Conservation (phyloP, 163 green algal species). For the Chlamydomonas reinhardtii region DNA sequence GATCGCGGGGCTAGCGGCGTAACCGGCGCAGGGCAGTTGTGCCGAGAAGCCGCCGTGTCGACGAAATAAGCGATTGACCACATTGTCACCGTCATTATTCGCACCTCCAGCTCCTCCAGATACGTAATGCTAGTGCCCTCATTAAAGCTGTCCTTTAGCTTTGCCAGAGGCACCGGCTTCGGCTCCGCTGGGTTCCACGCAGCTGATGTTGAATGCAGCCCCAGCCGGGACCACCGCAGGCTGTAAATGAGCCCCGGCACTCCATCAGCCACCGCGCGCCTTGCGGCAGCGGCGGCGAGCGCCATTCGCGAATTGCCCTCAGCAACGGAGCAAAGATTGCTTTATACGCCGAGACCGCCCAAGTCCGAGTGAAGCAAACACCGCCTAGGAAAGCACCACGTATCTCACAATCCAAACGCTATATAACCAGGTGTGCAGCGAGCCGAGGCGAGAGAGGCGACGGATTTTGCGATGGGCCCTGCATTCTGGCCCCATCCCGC, state of each 20-base stretch:
- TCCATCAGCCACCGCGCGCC: constrained; percentile 39
- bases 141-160: constrained; percentile 97
- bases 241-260: not conserved
- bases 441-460: not conserved
- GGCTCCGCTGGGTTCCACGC: constrained; percentile 48
- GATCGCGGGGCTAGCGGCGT: too few species aligned
- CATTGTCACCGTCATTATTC: too few species aligned
- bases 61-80: too few species aligned
- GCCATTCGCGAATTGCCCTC: not conserved
- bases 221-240: not conserved
- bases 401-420: not conserved
- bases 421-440: not conserved
- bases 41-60: too few species aligned
- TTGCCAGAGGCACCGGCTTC: constrained; percentile 86
- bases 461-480: too few species aligned
- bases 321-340: not conserved
- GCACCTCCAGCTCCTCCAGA: constrained; percentile 92
- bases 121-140: constrained; percentile 92
- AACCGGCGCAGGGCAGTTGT: too few species aligned
- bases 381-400: not conserved
- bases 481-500: too few species aligned
- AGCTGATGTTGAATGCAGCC: constrained; percentile 15
- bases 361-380: not conserved
- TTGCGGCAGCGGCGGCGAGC: constrained; percentile 25
- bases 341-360: too few species aligned